Base-by-base conservation (phyloP, 805 yeast genomes). In the Myxozyma kluyveri region DNA sequence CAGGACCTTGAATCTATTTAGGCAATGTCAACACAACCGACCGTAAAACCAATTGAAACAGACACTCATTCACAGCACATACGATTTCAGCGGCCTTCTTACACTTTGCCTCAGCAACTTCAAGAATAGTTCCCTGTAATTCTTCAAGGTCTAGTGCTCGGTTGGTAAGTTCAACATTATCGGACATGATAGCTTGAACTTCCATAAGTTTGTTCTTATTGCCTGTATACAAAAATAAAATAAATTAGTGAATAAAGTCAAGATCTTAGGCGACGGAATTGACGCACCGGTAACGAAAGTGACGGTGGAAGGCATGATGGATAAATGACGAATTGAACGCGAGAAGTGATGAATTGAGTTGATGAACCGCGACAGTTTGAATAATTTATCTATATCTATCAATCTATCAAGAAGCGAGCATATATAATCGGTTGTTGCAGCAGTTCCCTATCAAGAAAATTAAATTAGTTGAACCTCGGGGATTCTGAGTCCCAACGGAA, bases 161-260 rank as follows among this genome's bases (percentile, higher is more conserved):
- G 69, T 86, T 89, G 21, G 73, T 72, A 51, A 93, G 76, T 33
- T 63, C 68, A 67, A 63, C 44, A 72, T 64, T 4, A 60, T 59
- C 41, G 46, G 65, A 63, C 6, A 91, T 77, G 47, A 91, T 85
- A 48, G 84, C 82, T 56, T 83, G 77, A 21, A 91, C 95, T 69
- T 91, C 99, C 60, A 78, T 80, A 54, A 90, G 76, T 69, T 93
- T 93, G 71, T 91, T 89, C 52, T 82, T 81, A 69, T 93, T 93
- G 23, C 99, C 98, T 2, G 95, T 82, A 10, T 18, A 45, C 61
- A 2, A 2, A 29, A 19, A 24, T 17, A 14, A 10, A n/a, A 9
- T 5, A 22, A 35, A 35, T 5, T 17, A 22, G 5, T 26, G 23
- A 18, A 5, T 39, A 29, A n/a, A 81, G 52, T 81, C 75, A 21